Percentiles rank a stretch among this genome's conserved stretches.
Evolutionary conservation across 352 stramenopile species (phyloP).

Genomic region (Halophytophthora polymorphica): DNA sequence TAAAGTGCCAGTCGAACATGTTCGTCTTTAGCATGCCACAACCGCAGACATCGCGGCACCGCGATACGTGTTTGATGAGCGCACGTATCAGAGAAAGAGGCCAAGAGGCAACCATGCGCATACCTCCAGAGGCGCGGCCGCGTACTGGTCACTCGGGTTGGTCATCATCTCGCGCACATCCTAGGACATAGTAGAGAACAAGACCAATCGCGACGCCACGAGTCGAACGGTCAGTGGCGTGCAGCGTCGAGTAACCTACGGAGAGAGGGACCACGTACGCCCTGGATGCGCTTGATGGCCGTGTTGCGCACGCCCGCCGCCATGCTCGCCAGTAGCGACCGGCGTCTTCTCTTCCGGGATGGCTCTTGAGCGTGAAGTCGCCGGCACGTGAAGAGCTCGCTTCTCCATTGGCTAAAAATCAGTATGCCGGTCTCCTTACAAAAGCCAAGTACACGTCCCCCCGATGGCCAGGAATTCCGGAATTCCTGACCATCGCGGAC

Average conservation of each 20-base stretch:
- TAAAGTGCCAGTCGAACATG: conserved; percentile 97
- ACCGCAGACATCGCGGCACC: neutral
- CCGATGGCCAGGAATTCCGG: no score
- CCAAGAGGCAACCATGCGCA: neutral
- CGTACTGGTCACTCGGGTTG: conserved; percentile 82
- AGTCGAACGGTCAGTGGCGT: no score
- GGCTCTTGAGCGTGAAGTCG: no score
- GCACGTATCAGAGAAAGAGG: neutral
- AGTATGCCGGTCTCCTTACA: no score
- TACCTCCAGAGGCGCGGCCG: conserved; percentile 71
- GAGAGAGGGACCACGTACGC: conserved; percentile 34
- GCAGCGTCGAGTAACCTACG: no score
- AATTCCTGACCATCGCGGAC: no score
- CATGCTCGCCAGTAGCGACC: conserved; percentile 28
- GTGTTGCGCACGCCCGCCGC: conserved; percentile 67
- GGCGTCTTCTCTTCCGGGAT: no score
- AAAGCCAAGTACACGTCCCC: no score
- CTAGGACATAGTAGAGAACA: no score
- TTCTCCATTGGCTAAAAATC: no score
- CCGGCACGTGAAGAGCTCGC: no score
- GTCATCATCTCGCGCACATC: conserved; percentile 89
- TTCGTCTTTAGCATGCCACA: conserved; percentile 49
- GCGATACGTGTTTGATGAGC: neutral
- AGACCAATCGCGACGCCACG: no score
- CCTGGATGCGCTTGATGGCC: conserved; percentile 84